phyloP scores from a whole-genome alignment of 108 stramenopile genomes.

The Skeletonema potamos region DNA sequence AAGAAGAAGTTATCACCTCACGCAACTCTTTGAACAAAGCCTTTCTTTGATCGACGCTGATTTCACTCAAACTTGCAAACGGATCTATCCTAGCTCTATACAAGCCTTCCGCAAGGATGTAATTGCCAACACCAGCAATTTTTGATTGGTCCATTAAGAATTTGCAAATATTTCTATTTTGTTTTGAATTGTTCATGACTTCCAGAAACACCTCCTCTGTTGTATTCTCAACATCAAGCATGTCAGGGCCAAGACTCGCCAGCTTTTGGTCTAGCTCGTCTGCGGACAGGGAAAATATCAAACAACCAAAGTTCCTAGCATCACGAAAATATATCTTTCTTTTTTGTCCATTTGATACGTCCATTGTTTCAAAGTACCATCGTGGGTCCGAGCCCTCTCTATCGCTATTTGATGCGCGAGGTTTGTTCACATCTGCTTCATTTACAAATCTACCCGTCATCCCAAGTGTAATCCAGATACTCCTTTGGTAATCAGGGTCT shows the following conservation, averaged over 20 bases:
- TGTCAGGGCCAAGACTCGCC: conserved; percentile 68
- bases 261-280: conserved; percentile 69
- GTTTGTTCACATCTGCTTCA: conserved; percentile 19
- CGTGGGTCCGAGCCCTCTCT: conserved; percentile 38
- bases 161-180: conserved; percentile 72
- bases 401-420: conserved; percentile 33
- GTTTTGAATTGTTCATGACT: conserved; percentile 43
- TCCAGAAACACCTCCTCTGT: conserved; percentile 59
- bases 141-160: conserved; percentile 84
- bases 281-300: conserved; percentile 63
- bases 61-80: conserved; percentile 64
- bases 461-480: conserved; percentile 86
- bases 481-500: conserved; percentile 62
- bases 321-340: conserved; percentile 62
- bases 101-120: conserved; percentile 82
- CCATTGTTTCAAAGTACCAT: conserved; percentile 70
- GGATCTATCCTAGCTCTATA: conserved; percentile 77
- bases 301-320: conserved; percentile 81
- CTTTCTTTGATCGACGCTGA: conserved; percentile 40
- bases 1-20: conserved; percentile 54
- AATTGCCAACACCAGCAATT: conserved; percentile 65
- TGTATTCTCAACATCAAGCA: conserved; percentile 54
- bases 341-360: conserved; percentile 13
- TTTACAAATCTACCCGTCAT: conserved; percentile 81
- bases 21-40: conserved; percentile 53